phyloP scores from a whole-genome alignment of 2,329 filamentous ascomycete species.

The Cladophialophora yegresii region DNA sequence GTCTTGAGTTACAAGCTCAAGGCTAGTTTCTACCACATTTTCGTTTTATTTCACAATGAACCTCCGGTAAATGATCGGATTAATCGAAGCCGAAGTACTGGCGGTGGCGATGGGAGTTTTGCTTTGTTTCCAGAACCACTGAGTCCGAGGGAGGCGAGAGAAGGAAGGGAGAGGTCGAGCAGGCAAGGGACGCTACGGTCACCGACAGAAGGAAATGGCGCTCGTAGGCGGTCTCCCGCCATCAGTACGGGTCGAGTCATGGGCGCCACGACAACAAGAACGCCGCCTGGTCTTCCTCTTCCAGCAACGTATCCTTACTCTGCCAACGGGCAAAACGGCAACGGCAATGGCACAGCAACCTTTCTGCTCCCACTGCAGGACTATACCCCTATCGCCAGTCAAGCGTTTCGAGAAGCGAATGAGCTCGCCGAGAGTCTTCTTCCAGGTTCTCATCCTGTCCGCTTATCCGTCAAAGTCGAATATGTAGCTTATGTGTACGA shows the following conservation, averaged over 20 bases:
- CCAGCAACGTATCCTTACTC: slow-evolving; percentile 25
- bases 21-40: slow-evolving; percentile 94
- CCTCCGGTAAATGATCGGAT: slow-evolving; percentile 67
- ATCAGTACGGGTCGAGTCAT: slow-evolving; percentile 62
- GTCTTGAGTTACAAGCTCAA: slow-evolving; percentile 89
- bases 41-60: slow-evolving; percentile 92
- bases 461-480: slow-evolving; percentile 86
- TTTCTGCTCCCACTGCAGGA: slow-evolving; percentile 79
- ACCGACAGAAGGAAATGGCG: slow-evolving; percentile 38
- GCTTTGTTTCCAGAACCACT: slow-evolving; percentile 35
- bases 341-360: slow-evolving; percentile 56
- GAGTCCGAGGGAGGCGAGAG: slow-evolving; percentile 28
- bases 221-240: slow-evolving; percentile 50
- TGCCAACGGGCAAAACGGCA: slow-evolving; percentile 5
- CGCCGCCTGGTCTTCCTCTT: slow-evolving; percentile 33
- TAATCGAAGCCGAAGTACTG: slow-evolving; percentile 30
- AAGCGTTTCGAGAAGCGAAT: slow-evolving; percentile 77
- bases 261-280: slow-evolving; percentile 43
- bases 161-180: slow-evolving; percentile 11
- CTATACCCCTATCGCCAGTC: slow-evolving; percentile 74
- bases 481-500: slow-evolving; percentile 93
- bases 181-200: slow-evolving; percentile 48
- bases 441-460: slow-evolving; percentile 84
- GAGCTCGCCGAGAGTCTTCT: slow-evolving; percentile 72
- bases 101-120: slow-evolving; percentile 19